Evolutionary conservation across 2,329 filamentous ascomycete species (phyloP).

Genomic region (Talaromyces atroroseus): DNA sequence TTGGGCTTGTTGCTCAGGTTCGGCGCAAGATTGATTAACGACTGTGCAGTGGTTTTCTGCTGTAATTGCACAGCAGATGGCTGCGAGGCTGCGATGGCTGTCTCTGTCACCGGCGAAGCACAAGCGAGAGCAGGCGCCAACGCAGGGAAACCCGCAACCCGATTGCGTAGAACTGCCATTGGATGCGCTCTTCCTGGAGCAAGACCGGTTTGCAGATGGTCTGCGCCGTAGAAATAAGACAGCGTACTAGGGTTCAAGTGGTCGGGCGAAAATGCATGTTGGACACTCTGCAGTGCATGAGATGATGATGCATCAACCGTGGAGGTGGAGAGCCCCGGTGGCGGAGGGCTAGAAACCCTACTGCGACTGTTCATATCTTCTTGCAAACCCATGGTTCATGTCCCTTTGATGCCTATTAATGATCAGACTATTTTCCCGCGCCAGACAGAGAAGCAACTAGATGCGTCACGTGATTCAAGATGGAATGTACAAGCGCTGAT

Average conservation of each 20-base stretch:
- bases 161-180: conserved; percentile 8
- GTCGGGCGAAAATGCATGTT: neutral
- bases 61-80: neutral
- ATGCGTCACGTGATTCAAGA: neutral
- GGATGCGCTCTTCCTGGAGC: neutral
- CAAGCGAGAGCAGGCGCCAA: conserved; percentile 1
- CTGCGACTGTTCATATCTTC: too few species aligned
- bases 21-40: neutral
- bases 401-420: neutral
- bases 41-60: neutral
- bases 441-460: neutral
- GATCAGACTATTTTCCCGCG: neutral
- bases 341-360: conserved; percentile 7
- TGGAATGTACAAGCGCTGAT: neutral
- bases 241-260: neutral
- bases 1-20: neutral
- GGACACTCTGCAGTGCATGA: neutral
- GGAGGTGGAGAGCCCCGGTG: conserved; percentile 8
- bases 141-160: neutral
- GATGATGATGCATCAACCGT: conserved; percentile 12
- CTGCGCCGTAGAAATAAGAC: neutral
- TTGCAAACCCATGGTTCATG: conserved; percentile 10
- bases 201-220: neutral
- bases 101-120: neutral
- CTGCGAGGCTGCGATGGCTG: neutral